Conservation (phyloP, 192 early-diverging fungal genomes). For the Backusella macrospora region DNA sequence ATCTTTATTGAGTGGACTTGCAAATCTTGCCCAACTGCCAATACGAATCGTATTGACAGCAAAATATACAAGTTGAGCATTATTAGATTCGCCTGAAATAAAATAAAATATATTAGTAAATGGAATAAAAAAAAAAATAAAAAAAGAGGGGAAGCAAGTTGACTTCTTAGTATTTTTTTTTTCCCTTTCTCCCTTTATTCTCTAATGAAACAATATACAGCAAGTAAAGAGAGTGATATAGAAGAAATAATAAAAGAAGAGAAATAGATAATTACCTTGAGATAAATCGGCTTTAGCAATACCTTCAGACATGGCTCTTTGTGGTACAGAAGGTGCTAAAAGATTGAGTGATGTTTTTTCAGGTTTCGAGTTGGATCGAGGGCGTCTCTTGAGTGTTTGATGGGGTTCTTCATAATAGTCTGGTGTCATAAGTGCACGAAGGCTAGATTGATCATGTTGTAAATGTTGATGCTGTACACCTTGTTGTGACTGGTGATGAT, state of each 20-base stretch:
- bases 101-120: not conserved
- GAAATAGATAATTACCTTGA: not conserved
- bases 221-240: not conserved
- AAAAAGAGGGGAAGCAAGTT: not conserved
- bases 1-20: not conserved
- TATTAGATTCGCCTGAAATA: constrained; percentile 3
- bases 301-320: constrained; percentile 34
- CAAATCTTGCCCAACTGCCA: constrained; percentile 26
- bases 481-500: not conserved
- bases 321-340: not conserved
- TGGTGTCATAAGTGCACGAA: constrained; percentile 22
- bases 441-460: constrained; percentile 8
- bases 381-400: not conserved
- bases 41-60: constrained; percentile 26
- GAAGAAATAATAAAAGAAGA: not conserved
- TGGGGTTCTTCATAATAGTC: constrained; percentile 23
- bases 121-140: constrained; percentile 6
- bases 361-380: constrained; percentile 23
- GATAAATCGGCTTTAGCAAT: constrained; percentile 1
- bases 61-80: constrained; percentile 6
- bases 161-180: constrained; percentile 4
- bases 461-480: not conserved
- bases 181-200: constrained; percentile 6
- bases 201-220: constrained; percentile 12
- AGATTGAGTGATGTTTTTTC: constrained; percentile 12